Evolutionary conservation across 164 flowering plant genomes (phyloP).

Genomic region (Macadamia integrifolia): DNA sequence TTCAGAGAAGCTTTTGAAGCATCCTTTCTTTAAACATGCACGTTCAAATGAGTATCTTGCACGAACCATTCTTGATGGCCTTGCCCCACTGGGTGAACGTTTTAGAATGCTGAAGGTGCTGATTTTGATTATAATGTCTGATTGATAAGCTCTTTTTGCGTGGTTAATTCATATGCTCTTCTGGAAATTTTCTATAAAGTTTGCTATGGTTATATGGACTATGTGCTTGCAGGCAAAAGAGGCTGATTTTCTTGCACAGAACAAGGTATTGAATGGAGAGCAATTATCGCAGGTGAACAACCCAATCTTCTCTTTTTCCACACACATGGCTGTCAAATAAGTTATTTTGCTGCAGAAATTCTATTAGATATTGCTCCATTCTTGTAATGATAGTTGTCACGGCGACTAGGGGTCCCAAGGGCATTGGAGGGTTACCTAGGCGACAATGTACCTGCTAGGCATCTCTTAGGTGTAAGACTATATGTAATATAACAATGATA

Average conservation of each 20-base stretch:
- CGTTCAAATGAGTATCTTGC: conserved; percentile 56
- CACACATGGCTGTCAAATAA: too few species aligned
- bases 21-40: conserved; percentile 77
- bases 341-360: too few species aligned
- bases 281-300: conserved; percentile 75
- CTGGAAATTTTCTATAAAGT: background rate
- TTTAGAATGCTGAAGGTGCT: conserved; percentile 77
- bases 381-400: too few species aligned
- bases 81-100: conserved; percentile 85
- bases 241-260: conserved; percentile 71
- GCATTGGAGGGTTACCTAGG: too few species aligned
- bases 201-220: background rate
- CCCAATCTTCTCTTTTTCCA: background rate
- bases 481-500: too few species aligned
- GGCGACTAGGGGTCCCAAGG: too few species aligned
- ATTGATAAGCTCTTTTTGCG: background rate
- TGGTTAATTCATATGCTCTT: background rate
- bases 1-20: conserved; percentile 88
- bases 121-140: conserved; percentile 6
- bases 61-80: conserved; percentile 61
- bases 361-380: too few species aligned
- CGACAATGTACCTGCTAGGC: too few species aligned
- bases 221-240: conserved; percentile 59
- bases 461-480: too few species aligned
- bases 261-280: conserved; percentile 67